These are phyloP conservation scores for Xanthoceras sorbifolium DNA, from an alignment of 345 rosid species.

Conservation along the genomic window DNA sequence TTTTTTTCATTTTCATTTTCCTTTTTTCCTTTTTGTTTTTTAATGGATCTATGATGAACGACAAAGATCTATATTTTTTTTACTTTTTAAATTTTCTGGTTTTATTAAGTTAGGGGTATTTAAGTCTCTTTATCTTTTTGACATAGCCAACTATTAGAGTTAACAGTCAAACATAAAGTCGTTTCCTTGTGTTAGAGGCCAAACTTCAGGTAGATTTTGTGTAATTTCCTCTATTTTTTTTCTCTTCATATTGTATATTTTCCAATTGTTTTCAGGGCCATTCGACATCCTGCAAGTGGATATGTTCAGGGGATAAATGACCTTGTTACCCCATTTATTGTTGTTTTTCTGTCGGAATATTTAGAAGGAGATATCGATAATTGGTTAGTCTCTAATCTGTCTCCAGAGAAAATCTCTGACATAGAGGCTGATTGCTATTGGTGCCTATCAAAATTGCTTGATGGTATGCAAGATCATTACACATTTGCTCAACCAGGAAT, in stretches of 20 bases:
- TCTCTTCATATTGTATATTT: constrained; percentile 13
- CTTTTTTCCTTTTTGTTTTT: too few relatives aligned
- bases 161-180: too few relatives aligned
- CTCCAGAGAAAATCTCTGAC: constrained; percentile 64
- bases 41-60: too few relatives aligned
- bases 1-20: too few relatives aligned
- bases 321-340: constrained; percentile 95
- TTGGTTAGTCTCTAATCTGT: constrained; percentile 75
- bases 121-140: too few relatives aligned
- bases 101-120: too few relatives aligned
- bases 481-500: constrained; percentile 99
- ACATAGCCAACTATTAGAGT: too few relatives aligned
- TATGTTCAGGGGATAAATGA: constrained; percentile 99
- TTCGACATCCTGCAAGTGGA: constrained; percentile 98
- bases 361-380: constrained; percentile 73
- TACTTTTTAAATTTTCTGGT: too few relatives aligned
- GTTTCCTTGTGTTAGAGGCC: too few relatives aligned
- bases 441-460: constrained; percentile 94
- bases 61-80: too few relatives aligned
- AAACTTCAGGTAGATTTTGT: too few relatives aligned
- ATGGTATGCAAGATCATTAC: constrained; percentile 99
- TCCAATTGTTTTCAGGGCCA: constrained; percentile 70
- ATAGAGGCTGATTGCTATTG: constrained; percentile 97
- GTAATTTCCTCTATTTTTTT: too few relatives aligned
- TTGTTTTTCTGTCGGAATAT: constrained; percentile 89